These are phyloP conservation scores for Fonsecaea erecta DNA, from an alignment of 2,329 filamentous ascomycete species.

Conservation along the genomic window DNA sequence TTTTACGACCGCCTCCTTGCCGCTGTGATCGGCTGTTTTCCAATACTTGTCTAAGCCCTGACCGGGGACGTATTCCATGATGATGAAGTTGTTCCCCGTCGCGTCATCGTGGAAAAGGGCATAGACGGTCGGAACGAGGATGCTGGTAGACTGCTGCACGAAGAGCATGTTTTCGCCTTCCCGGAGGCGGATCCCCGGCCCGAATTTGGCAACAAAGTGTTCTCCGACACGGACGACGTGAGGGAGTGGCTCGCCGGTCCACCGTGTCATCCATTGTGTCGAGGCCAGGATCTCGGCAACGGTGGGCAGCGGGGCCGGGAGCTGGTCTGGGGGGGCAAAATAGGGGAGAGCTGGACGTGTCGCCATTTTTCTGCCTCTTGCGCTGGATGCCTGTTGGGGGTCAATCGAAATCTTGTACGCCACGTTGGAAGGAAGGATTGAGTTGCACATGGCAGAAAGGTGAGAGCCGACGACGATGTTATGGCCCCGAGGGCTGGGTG, in stretches of 20 bases:
- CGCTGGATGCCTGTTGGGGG: no score
- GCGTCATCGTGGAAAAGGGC: conserved; percentile 4
- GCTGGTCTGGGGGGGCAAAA: conserved; percentile 4
- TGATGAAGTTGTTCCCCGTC: conserved; percentile 8
- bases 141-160: not conserved
- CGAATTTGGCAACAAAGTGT: conserved; percentile 13
- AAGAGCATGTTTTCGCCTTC: no score
- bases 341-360: conserved; percentile 1
- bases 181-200: no score
- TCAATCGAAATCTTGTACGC: no score
- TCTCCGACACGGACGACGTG: not conserved
- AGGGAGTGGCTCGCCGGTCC: not conserved
- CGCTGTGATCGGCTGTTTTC: not conserved
- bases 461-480: no score
- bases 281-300: conserved; percentile 9
- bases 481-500: no score
- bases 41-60: conserved; percentile 12
- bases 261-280: not conserved
- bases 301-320: conserved; percentile 8
- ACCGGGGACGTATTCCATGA: conserved; percentile 13
- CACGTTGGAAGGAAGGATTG: no score
- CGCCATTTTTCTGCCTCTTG: conserved; percentile 6
- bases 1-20: conserved; percentile 5
- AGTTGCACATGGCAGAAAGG: no score
- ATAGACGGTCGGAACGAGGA: not conserved